Evolutionary conservation across 495 filamentous ascomycete genomes (phyloP), one percentile per base, ranked within the genome.

Genomic region (Aspergillus ellipticus): DNA sequence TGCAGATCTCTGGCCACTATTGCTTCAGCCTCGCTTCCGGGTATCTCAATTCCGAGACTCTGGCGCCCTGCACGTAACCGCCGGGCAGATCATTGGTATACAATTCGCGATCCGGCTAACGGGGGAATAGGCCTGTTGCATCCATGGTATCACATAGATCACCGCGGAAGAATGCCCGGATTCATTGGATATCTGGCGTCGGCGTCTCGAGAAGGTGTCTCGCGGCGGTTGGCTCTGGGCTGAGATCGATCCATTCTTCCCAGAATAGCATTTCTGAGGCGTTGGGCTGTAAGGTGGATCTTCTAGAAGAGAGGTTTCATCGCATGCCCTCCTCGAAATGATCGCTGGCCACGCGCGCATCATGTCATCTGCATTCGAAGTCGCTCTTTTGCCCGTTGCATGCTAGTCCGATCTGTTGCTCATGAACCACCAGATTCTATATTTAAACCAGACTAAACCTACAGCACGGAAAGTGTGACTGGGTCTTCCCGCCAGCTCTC

Each of bases 61-160:
- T 47, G 45, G 45, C 45, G 45, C 45, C n/a, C 45, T 48, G 45
- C 45, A 16, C 24, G 45, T 29, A 48, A 21, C 45, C 45, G 45
- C 45, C 45, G 45, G 28, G 19, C 21, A 31, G 7, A 29, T 29
- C 17, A 24, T 48, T 28, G 19, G 45, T 15, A 22, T 10, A 29
- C 5, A 7, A 29, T 26, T 16, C 7, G 16, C 24, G 13, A 24
- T 26, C 6, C 7, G 43, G 8, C 22, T 16, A 16, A 28, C 24
- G 24, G 16, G 45, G 15, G 22, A 13, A 29, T 16, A n/a, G 22
- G 16, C 15, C 15, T 16, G 45, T 16, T 24, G 15, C 28, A n/a
- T 17, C 17, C 16, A 3, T 6, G 5, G 22, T 28, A 17, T 24
- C 45, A 48, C 22, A 13, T 39, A 39, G 35, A 39, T 13, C 35